Evolutionary conservation across 495 filamentous ascomycete genomes (phyloP), one percentile per base, ranked within the genome.

Genomic region (Pseudomonodictys pantanalensis): DNA sequence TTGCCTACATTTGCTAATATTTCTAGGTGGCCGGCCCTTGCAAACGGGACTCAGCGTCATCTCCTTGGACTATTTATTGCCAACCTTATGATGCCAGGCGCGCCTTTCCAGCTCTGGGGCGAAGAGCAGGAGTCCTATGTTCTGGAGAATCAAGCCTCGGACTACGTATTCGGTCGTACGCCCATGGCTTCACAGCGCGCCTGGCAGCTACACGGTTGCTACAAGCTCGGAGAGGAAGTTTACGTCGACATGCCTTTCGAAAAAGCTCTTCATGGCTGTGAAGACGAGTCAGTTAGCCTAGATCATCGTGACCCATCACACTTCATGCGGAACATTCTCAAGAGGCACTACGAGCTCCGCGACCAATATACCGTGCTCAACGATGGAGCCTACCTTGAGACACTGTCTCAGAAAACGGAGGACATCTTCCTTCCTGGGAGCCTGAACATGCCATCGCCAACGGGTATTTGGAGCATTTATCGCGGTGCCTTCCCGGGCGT

Each of bases 281-380:
- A 83, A 8, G 86, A 90, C 59, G 73, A 78, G 4, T 52, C 61
- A 1, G 78, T 82, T 44, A 79, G 76, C 17, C 81, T 82, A 38
- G 86, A 90, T 64, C 86, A 90, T 66, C 79, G 86, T 9, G 84
- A 90, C 68, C 84, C 86, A 0, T 80, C 86, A 11, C 82, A 86
- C 53, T 83, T 82, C 1, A 62, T 89, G 24, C 76, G 84, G 45
- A 87, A 86, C 62, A 81, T 86, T 45, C 76, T 88, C 66, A 86
- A 86, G 68, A 74, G 80, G 50, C 86, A 87, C 79, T 88, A 82
- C 54, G 75, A 82, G 46, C 73, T 89, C 64, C 80, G 86, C 47
- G 64, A 81, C 6, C 69, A 78, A 12, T 83, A 76, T 42, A 83
- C 82, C 0, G 80, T 82, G 0, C 68, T 90, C 22, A 85, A 88